A percentile compares a stretch with the other conserved stretches of the same genome.
Evolutionary conservation across 164 flowering plant genomes (phyloP).

Genomic region (Dillenia turbinata): DNA sequence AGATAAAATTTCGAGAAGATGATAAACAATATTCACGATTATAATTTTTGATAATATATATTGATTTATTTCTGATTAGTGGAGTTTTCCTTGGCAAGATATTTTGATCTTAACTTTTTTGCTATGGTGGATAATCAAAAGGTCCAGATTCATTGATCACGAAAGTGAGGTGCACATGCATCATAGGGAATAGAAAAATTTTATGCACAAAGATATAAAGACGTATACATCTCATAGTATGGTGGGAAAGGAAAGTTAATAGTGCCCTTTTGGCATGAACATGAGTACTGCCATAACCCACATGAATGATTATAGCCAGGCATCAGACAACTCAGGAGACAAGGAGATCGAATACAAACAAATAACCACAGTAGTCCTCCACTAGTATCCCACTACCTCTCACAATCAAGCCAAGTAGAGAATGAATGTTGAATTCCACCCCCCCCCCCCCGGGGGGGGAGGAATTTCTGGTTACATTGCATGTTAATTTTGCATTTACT

Average conservation of each 20-base stretch:
- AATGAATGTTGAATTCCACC: too few species aligned
- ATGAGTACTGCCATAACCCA: slow-evolving; percentile 9
- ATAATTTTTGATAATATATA: too few species aligned
- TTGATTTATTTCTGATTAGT: too few species aligned
- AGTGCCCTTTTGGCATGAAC: slow-evolving; percentile 4
- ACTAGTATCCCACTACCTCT: slow-evolving; percentile 6
- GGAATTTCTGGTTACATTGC: too few species aligned
- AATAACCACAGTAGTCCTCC: slow-evolving; percentile 9
- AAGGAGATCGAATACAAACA: neutral
- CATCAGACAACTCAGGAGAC: slow-evolving; percentile 10
- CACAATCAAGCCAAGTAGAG: slow-evolving; percentile 1
- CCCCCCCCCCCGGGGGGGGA: too few species aligned
- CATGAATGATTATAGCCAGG: slow-evolving; percentile 15
- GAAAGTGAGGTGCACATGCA: neutral
- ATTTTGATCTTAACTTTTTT: neutral
- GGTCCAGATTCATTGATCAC: neutral
- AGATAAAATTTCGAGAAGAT: too few species aligned
- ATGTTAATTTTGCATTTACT: neutral
- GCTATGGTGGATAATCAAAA: neutral
- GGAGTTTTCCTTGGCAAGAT: too few species aligned
- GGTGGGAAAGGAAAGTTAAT: neutral
- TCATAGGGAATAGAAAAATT: neutral
- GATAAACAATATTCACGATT: too few species aligned
- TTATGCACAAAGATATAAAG: neutral
- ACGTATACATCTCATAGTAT: neutral